These are phyloP conservation scores for Boechera divaricarpa DNA, from an alignment of 345 rosid species.

Conservation along the genomic window DNA sequence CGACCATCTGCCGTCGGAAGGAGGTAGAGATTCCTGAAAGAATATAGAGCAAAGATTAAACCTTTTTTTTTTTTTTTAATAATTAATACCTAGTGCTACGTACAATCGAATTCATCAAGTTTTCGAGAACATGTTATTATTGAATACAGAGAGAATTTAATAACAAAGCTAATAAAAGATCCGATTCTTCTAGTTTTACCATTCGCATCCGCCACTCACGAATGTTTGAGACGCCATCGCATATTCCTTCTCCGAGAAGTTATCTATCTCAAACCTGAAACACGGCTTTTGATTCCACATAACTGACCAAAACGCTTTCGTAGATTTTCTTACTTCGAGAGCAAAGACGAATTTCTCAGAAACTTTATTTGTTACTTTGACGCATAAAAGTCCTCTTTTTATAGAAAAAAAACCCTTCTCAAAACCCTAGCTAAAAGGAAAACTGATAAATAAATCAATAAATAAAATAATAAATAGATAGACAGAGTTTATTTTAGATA, in stretches of 20 bases:
- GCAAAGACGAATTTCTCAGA: background rate
- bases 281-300: slow-evolving; percentile 22
- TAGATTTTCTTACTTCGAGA: background rate
- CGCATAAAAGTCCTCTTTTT: background rate
- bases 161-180: background rate
- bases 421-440: background rate
- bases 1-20: background rate
- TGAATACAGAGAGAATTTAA: background rate
- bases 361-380: background rate
- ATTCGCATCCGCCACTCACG: slow-evolving; percentile 18
- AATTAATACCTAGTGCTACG: background rate
- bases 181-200: slow-evolving; percentile 1
- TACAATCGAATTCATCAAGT: background rate
- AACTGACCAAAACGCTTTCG: background rate
- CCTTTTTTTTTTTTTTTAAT: background rate
- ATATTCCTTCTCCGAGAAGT: slow-evolving; percentile 16
- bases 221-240: background rate
- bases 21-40: background rate
- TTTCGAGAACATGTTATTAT: background rate
- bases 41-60: background rate
- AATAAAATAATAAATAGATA: background rate
- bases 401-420: background rate
- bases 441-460: background rate
- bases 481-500: too few relatives aligned
- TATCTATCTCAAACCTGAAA: slow-evolving; percentile 19